A percentile compares a stretch with the other conserved stretches of the same genome.
These are phyloP conservation scores for Aspergillaceae sp. DNA, from an alignment of 2,329 filamentous ascomycete species.

Conservation along the genomic window DNA sequence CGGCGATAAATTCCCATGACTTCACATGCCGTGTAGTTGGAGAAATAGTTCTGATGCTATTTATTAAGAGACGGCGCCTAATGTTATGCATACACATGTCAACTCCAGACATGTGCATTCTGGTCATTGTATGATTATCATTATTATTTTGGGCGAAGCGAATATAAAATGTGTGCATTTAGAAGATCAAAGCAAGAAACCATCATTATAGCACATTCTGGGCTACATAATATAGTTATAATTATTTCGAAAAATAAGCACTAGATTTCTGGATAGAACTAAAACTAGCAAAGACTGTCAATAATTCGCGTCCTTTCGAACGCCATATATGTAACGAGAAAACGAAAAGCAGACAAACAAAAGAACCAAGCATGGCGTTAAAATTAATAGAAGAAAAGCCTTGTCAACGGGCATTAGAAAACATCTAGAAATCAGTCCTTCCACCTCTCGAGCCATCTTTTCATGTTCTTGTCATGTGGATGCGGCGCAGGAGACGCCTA, in stretches of 20 bases:
- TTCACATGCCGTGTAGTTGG: too few species aligned
- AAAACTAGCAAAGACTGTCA: background rate
- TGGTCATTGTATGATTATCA: too few species aligned
- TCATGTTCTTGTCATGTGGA: constrained; percentile 44
- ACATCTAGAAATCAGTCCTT: constrained; percentile 39
- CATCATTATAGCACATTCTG: background rate
- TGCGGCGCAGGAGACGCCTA: constrained; percentile 48
- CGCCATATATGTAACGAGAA: background rate
- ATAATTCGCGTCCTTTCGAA: background rate
- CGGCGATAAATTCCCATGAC: constrained; percentile 1
- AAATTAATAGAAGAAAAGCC: background rate
- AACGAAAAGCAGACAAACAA: background rate
- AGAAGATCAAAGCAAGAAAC: too few species aligned
- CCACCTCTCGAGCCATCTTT: constrained; percentile 51
- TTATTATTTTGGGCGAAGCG: too few species aligned
- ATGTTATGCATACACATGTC: too few species aligned
- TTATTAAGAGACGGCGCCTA: too few species aligned
- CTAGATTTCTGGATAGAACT: background rate
- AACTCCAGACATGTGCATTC: too few species aligned
- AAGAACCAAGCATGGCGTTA: too few species aligned
- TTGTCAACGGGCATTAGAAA: background rate
- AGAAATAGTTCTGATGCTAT: too few species aligned
- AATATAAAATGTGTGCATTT: too few species aligned
- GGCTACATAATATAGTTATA: background rate
- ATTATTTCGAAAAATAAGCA: background rate